These are phyloP conservation scores for Tetrahymena elliotti DNA, from an alignment of 73 alveolate species.

Conservation along the genomic window DNA sequence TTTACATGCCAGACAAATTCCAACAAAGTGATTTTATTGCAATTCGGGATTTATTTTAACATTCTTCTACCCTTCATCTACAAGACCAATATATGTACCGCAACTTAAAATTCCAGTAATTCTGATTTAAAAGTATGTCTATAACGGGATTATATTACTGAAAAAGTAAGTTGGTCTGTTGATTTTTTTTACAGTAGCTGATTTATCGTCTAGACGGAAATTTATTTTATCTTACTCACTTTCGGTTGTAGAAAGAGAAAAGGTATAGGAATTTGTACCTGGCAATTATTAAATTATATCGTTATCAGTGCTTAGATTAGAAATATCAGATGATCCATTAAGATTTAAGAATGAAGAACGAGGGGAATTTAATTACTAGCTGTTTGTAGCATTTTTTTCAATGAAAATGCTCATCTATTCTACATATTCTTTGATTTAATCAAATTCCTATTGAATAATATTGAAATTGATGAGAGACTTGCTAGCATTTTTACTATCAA, in stretches of 20 bases:
- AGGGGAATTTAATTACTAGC: background rate
- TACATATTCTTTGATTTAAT: background rate
- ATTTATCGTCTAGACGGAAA: background rate
- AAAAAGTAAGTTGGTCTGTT: background rate
- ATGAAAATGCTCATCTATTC: background rate
- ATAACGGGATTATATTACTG: background rate
- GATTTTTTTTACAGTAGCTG: background rate
- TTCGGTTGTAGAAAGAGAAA: background rate
- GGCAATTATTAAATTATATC: background rate
- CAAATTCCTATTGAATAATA: background rate
- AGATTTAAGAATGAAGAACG: background rate
- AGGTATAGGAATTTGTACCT: background rate
- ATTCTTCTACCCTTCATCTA: background rate
- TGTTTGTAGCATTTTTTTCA: background rate
- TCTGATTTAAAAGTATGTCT: background rate
- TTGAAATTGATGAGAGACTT: background rate
- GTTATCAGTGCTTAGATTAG: background rate
- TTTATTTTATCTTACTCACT: background rate
- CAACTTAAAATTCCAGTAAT: background rate
- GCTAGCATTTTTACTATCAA: background rate
- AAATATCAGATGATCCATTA: background rate
- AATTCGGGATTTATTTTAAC: background rate
- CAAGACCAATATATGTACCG: background rate
- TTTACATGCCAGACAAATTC: background rate
- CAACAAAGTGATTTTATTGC: background rate